These are phyloP conservation scores for Melanogaster broomeanus DNA, from an alignment of 768 basidiomycete species.

Conservation along the genomic window DNA sequence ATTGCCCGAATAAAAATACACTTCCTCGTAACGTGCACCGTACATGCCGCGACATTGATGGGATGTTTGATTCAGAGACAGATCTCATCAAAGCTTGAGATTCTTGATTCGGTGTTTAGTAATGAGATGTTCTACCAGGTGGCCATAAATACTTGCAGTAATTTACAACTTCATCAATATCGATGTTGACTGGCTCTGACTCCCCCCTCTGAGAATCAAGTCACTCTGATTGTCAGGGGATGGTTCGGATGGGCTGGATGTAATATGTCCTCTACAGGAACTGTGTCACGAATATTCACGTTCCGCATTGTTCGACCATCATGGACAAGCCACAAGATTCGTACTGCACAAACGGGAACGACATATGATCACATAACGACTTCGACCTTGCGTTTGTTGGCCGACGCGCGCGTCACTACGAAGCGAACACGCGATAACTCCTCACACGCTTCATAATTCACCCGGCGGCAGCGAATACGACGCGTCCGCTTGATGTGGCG, in stretches of 20 bases:
- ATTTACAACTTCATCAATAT: not conserved
- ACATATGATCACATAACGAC: not conserved
- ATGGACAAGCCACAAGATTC: not conserved
- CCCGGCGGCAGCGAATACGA: not conserved
- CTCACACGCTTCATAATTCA: constrained; percentile 7
- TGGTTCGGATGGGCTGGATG: no score
- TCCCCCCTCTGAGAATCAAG: not conserved
- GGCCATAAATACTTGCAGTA: no score
- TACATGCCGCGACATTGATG: not conserved
- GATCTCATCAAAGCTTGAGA: not conserved
- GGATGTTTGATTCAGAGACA: not conserved
- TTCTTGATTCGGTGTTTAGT: no score
- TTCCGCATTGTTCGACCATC: constrained; percentile 28
- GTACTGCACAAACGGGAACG: not conserved
- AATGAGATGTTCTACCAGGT: no score
- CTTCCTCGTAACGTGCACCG: not conserved
- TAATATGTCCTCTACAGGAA: no score
- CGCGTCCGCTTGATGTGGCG: not conserved
- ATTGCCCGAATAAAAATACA: constrained; percentile 12
- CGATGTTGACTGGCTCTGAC: not conserved
- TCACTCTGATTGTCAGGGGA: no score
- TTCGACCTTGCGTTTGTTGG: constrained; percentile 1
- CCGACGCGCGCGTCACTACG: not conserved
- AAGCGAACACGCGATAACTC: not conserved
- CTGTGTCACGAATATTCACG: constrained; percentile 1